Conservation (phyloP, 2,329 filamentous ascomycete genomes). For the Verticillium albo-atrum region DNA sequence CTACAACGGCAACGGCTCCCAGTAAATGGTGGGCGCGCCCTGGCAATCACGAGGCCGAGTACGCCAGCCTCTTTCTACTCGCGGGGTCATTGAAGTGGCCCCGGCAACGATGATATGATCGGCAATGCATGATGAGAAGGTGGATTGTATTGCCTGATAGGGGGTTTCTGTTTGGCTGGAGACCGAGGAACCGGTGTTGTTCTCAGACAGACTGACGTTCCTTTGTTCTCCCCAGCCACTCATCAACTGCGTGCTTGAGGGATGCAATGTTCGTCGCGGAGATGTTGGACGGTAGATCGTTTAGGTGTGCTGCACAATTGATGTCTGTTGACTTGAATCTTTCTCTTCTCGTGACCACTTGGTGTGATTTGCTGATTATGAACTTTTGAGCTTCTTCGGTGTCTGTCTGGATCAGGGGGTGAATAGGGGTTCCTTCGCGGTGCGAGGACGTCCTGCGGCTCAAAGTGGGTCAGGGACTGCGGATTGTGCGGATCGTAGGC, state of each 20-base stretch:
- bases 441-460: neutral
- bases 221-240: neutral
- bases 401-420: neutral
- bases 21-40: neutral
- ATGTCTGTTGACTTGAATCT: neutral
- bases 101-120: neutral
- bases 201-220: neutral
- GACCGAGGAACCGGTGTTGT: neutral
- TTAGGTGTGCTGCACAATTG: neutral
- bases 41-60: neutral
- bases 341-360: neutral
- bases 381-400: neutral
- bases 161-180: neutral
- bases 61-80: neutral
- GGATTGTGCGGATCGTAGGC: neutral
- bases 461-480: neutral
- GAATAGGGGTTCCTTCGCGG: neutral
- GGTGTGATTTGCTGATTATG: neutral
- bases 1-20: conserved; percentile 36
- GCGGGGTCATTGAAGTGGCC: neutral
- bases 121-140: neutral
- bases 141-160: neutral
- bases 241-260: neutral
- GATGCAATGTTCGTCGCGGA: neutral
- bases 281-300: neutral